Evolutionary conservation across 1,284 basidiomycete species (phyloP).

Genomic region (Xerocomus amazonicus): DNA sequence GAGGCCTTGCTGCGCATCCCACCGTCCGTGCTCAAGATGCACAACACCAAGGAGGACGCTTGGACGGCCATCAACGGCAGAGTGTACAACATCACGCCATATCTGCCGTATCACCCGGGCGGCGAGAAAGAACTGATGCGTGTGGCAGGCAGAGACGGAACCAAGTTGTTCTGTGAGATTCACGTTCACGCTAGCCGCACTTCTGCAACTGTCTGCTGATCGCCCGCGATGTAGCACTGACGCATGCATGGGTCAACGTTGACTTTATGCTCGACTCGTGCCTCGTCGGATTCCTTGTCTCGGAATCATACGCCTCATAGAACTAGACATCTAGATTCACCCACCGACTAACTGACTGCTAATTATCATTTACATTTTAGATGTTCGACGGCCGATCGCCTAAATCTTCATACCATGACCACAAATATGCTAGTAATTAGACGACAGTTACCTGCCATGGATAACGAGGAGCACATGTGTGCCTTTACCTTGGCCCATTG

Average conservation of each 20-base stretch:
- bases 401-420: no score
- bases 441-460: no score
- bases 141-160: slow-evolving; percentile 93
- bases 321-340: not conserved
- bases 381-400: not conserved
- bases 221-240: slow-evolving; percentile 21
- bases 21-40: slow-evolving; percentile 79
- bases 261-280: slow-evolving; percentile 93
- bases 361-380: not conserved
- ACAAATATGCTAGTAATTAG: no score
- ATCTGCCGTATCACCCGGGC: slow-evolving; percentile 90
- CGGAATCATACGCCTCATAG: slow-evolving; percentile 48
- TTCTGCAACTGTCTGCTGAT: slow-evolving; percentile 4
- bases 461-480: not conserved
- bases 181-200: not conserved
- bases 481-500: not conserved
- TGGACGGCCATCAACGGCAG: slow-evolving; percentile 93
- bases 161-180: slow-evolving; percentile 82
- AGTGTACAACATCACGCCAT: slow-evolving; percentile 96
- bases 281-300: slow-evolving; percentile 83
- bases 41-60: slow-evolving; percentile 83
- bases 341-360: not conserved
- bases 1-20: slow-evolving; percentile 72
- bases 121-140: slow-evolving; percentile 94
- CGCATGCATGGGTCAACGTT: slow-evolving; percentile 88